These are phyloP conservation scores for Pseudogymnoascus destructans DNA, from an alignment of 2,329 filamentous ascomycete species.

Conservation along the genomic window DNA sequence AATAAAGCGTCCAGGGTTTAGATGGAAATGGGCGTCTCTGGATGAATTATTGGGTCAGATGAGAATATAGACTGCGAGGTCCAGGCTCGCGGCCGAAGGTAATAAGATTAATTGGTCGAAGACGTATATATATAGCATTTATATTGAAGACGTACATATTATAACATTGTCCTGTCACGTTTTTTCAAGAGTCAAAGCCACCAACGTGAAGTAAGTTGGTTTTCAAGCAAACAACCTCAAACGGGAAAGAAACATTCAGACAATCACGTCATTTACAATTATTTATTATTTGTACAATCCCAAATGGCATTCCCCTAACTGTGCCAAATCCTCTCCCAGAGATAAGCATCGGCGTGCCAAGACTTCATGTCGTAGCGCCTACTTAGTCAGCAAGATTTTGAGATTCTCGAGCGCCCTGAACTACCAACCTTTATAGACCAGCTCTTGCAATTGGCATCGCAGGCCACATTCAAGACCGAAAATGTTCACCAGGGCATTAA, in stretches of 20 bases:
- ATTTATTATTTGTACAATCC: constrained; percentile 54
- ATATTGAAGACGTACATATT: not conserved
- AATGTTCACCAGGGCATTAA: constrained; percentile 36
- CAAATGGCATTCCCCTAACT: constrained; percentile 76
- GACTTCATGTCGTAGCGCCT: not conserved
- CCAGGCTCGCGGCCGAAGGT: not conserved
- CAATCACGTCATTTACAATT: constrained; percentile 46
- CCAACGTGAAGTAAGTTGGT: not conserved
- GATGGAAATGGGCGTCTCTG: constrained; percentile 4
- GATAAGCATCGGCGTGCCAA: constrained; percentile 32
- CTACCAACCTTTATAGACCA: not conserved
- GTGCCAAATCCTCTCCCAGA: constrained; percentile 75
- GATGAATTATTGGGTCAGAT: not conserved
- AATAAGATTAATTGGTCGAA: not conserved
- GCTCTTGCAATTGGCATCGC: not conserved
- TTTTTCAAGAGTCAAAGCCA: not conserved
- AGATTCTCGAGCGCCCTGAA: constrained; percentile 9
- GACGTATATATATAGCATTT: not conserved
- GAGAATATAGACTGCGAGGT: constrained; percentile 5
- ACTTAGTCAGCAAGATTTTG: constrained; percentile 8
- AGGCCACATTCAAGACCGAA: constrained; percentile 12
- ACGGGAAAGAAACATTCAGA: constrained; percentile 30
- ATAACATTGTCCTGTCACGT: not conserved
- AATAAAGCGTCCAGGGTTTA: constrained; percentile 14
- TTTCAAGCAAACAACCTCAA: not conserved